Conservation (phyloP, 2,329 filamentous ascomycete genomes). For the Fusarium proliferatum region DNA sequence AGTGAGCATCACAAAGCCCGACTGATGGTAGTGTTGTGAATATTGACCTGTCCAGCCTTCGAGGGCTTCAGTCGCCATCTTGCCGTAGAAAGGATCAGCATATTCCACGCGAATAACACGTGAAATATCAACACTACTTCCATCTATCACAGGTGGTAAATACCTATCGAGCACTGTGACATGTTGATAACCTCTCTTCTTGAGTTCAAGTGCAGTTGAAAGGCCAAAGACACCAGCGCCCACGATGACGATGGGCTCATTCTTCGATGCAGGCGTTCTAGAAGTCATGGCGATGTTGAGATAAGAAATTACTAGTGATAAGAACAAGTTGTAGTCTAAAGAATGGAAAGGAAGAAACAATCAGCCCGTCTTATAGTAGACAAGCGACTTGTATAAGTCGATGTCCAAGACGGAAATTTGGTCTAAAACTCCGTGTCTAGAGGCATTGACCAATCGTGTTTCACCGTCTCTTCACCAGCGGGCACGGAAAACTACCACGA, state of each 20-base stretch:
- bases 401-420: conserved; percentile 7
- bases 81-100: conserved; percentile 69
- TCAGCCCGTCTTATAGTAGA: neutral
- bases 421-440: conserved; percentile 15
- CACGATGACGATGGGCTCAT: conserved; percentile 50
- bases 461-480: conserved; percentile 1
- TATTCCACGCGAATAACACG: conserved; percentile 67
- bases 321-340: neutral
- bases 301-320: too few relatives aligned
- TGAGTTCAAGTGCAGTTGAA: conserved; percentile 60
- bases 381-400: conserved; percentile 7
- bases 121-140: conserved; percentile 56
- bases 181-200: conserved; percentile 55
- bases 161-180: conserved; percentile 60
- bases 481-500: conserved; percentile 26
- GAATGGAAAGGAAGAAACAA: neutral
- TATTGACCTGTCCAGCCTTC: conserved; percentile 45
- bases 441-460: conserved; percentile 30
- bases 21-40: conserved; percentile 46
- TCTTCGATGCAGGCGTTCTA: conserved; percentile 33
- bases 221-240: conserved; percentile 64
- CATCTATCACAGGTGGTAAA: conserved; percentile 51
- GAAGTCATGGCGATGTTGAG: conserved; percentile 22
- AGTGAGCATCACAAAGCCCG: conserved; percentile 48
- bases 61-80: conserved; percentile 59